Percentiles rank a stretch among this genome's conserved stretches.
Evolutionary conservation across 2,329 filamentous ascomycete species (phyloP).

Genomic region (Ophiostoma himal-ulmi): DNA sequence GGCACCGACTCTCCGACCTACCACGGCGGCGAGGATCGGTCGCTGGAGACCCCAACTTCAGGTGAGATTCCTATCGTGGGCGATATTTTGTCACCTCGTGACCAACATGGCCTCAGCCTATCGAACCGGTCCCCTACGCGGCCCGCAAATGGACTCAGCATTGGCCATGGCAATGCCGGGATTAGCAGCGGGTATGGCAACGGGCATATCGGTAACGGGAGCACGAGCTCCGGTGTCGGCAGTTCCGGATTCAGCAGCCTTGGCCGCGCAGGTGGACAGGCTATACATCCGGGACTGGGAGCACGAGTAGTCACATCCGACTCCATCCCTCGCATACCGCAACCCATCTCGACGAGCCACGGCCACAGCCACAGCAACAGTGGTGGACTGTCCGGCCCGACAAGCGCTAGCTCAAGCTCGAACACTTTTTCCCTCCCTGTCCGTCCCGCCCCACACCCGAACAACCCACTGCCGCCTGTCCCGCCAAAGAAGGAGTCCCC

Average conservation of each 20-base stretch:
- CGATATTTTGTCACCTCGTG: constrained; percentile 50
- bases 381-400: constrained; percentile 29
- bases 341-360: constrained; percentile 27
- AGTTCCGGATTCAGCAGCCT: constrained; percentile 35
- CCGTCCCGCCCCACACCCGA: constrained; percentile 54
- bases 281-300: constrained; percentile 49
- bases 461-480: constrained; percentile 55
- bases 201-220: constrained; percentile 12
- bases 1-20: constrained; percentile 54
- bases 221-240: constrained; percentile 12
- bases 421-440: constrained; percentile 59
- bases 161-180: constrained; percentile 32
- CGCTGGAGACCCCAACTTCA: constrained; percentile 59
- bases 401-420: constrained; percentile 38
- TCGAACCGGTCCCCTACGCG: constrained; percentile 49
- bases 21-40: constrained; percentile 40
- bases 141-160: constrained; percentile 26
- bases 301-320: constrained; percentile 47
- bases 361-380: constrained; percentile 22
- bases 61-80: constrained; percentile 65
- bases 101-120: constrained; percentile 39
- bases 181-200: constrained; percentile 17
- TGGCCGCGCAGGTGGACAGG: constrained; percentile 42
- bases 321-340: constrained; percentile 46
- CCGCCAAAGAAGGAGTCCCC: constrained; percentile 49